Percentiles rank a stretch among this genome's conserved stretches.
phyloP scores from a whole-genome alignment of 2,329 filamentous ascomycete species.

The Aspergillus pseudotamarii region DNA sequence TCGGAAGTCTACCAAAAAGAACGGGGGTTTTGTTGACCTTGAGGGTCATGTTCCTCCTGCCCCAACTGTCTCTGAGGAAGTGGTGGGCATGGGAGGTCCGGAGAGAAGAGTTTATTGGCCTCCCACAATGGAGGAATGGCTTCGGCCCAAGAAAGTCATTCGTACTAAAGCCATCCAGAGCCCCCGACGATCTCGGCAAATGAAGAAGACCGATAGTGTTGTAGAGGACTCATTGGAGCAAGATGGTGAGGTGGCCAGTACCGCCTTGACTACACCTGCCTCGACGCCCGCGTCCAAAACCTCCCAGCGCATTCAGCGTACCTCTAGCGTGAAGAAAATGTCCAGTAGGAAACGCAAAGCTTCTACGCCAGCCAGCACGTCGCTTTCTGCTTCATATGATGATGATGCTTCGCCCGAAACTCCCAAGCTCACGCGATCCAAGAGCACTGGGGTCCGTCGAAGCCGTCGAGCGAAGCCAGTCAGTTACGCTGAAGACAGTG shows the following conservation, averaged over 20 bases:
- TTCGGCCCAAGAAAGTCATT: slow-evolving; percentile 71
- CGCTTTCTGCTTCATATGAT: slow-evolving; percentile 32
- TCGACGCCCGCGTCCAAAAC: slow-evolving; percentile 11
- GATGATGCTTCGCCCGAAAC: slow-evolving; percentile 17
- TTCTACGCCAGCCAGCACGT: slow-evolving; percentile 23
- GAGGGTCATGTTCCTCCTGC: slow-evolving; percentile 48
- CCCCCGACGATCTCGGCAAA: slow-evolving; percentile 20
- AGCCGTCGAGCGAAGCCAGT: slow-evolving; percentile 37
- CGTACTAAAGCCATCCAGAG: slow-evolving; percentile 26
- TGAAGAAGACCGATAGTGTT: slow-evolving; percentile 21
- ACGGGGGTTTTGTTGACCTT: slow-evolving; percentile 38
- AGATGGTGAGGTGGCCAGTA: slow-evolving; percentile 11
- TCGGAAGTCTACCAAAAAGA: slow-evolving; percentile 51
- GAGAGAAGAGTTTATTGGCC: slow-evolving; percentile 89
- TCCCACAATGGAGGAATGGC: slow-evolving; percentile 84
- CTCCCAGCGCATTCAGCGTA: slow-evolving; percentile 12
- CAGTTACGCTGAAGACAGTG: slow-evolving; percentile 39
- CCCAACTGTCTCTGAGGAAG: slow-evolving; percentile 62
- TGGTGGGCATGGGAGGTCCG: slow-evolving; percentile 84
- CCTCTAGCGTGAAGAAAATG: slow-evolving; percentile 21
- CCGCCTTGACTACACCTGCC: slow-evolving; percentile 20
- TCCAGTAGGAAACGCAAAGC: slow-evolving; percentile 36
- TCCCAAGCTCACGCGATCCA: slow-evolving; percentile 11
- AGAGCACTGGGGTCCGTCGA: slow-evolving; percentile 24
- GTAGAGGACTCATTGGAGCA: slow-evolving; percentile 5